phyloP scores from a whole-genome alignment of 768 basidiomycete genomes.

The Cytidiella melzeri region DNA sequence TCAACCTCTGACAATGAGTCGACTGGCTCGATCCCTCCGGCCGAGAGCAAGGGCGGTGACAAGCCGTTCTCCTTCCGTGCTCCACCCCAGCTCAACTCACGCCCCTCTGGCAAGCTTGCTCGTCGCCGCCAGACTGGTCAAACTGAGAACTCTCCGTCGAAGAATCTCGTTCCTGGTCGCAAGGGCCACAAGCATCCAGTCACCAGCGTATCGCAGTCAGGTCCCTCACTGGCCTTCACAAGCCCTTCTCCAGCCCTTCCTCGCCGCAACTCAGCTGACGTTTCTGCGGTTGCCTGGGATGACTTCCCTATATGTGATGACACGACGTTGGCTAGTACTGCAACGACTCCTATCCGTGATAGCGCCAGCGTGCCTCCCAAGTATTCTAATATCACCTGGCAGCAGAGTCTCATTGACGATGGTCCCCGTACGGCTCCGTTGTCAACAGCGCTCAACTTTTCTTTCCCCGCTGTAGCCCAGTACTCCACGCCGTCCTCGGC shows the following conservation, averaged over 20 bases:
- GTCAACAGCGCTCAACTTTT: constrained; percentile 29
- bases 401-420: constrained; percentile 29
- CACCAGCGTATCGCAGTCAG: constrained; percentile 42
- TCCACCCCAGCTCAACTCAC: constrained; percentile 38
- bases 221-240: constrained; percentile 35
- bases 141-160: constrained; percentile 31
- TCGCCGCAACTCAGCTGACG: constrained; percentile 29
- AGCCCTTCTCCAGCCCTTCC: constrained; percentile 25
- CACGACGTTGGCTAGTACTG: constrained; percentile 44
- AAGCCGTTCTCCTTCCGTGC: constrained; percentile 20
- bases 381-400: constrained; percentile 22
- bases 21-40: constrained; percentile 23
- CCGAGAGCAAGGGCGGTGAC: constrained; percentile 17
- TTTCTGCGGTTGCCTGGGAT: constrained; percentile 15
- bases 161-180: constrained; percentile 49
- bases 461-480: background rate
- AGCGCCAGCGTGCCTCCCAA: constrained; percentile 20
- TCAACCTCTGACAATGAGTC: constrained; percentile 33
- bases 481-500: constrained; percentile 36
- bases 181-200: constrained; percentile 19
- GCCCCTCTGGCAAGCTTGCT: constrained; percentile 51
- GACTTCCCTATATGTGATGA: constrained; percentile 74
- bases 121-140: constrained; percentile 44
- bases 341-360: constrained; percentile 50
- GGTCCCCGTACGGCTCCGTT: constrained; percentile 48